Evolutionary conservation across 345 rosid species (phyloP).

Genomic region (Eucalyptus sp.): DNA sequence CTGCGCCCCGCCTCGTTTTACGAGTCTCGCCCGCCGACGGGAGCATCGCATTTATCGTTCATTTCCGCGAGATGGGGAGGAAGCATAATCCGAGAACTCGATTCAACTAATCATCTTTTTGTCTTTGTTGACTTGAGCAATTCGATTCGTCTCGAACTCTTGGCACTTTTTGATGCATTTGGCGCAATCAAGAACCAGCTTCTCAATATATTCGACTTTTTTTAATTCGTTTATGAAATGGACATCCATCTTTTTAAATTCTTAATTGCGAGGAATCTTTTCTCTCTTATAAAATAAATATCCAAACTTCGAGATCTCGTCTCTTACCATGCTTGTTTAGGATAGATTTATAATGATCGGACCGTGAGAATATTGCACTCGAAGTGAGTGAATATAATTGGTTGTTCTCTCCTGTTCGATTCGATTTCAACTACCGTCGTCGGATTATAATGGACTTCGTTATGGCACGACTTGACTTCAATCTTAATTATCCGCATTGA

Average conservation of each 20-base stretch:
- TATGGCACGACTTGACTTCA: rapidly evolving
- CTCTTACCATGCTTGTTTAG: rapidly evolving
- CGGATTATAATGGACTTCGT: no score
- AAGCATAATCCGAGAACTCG: background rate
- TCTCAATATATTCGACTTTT: background rate
- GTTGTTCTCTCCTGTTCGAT: no score
- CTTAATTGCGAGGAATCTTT: rapidly evolving
- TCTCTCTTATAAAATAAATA: no score
- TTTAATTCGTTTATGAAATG: no score
- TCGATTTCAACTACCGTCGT: rapidly evolving
- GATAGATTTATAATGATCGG: rapidly evolving
- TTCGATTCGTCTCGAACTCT: background rate
- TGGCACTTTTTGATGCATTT: background rate
- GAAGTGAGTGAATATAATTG: background rate
- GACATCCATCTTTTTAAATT: no score
- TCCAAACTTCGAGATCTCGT: no score
- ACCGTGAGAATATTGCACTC: no score
- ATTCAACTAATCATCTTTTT: background rate
- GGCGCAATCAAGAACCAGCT: background rate
- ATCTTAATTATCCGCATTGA: no score
- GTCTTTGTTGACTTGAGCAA: background rate
- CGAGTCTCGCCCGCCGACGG: background rate
- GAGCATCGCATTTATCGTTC: background rate
- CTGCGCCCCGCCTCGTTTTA: background rate
- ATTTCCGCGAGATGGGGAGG: background rate